Evolutionary conservation across 129 eudicot species (phyloP).

Genomic region (Flaveria brownii): DNA sequence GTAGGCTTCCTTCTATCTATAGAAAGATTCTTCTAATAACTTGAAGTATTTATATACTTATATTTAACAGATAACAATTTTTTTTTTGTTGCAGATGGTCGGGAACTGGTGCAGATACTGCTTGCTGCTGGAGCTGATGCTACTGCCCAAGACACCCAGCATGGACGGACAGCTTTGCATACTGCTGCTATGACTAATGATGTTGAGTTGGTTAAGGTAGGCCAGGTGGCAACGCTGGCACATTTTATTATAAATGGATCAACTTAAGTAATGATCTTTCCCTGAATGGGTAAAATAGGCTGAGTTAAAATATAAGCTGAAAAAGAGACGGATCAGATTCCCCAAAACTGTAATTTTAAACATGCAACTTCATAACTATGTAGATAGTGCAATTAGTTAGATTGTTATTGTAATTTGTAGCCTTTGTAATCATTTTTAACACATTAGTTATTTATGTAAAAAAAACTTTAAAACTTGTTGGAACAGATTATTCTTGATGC

Average conservation of each 20-base stretch:
- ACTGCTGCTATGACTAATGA: slow-evolving; percentile 95
- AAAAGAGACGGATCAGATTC: neutral
- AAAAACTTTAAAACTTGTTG: slow-evolving; percentile 11
- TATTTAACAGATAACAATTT: neutral
- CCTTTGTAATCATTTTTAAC: neutral
- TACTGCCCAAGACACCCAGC: slow-evolving; percentile 81
- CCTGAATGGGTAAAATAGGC: slow-evolving; percentile 4
- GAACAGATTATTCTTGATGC: slow-evolving; percentile 86
- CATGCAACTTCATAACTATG: neutral
- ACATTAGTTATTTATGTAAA: slow-evolving; percentile 3
- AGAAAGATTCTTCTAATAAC: too few species aligned
- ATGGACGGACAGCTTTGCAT: slow-evolving; percentile 85
- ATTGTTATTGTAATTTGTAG: neutral
- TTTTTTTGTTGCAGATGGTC: slow-evolving; percentile 61
- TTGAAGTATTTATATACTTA: neutral
- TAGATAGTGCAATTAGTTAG: neutral
- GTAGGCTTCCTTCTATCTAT: too few species aligned
- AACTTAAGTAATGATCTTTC: neutral
- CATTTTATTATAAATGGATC: neutral
- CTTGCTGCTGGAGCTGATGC: slow-evolving; percentile 95
- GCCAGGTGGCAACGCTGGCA: neutral
- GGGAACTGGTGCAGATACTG: slow-evolving; percentile 78
- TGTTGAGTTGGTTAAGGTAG: slow-evolving; percentile 84
- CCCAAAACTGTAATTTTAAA: neutral
- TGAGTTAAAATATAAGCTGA: neutral